Conservation (phyloP, 768 basidiomycete species). For the Termitomyces sp. region DNA sequence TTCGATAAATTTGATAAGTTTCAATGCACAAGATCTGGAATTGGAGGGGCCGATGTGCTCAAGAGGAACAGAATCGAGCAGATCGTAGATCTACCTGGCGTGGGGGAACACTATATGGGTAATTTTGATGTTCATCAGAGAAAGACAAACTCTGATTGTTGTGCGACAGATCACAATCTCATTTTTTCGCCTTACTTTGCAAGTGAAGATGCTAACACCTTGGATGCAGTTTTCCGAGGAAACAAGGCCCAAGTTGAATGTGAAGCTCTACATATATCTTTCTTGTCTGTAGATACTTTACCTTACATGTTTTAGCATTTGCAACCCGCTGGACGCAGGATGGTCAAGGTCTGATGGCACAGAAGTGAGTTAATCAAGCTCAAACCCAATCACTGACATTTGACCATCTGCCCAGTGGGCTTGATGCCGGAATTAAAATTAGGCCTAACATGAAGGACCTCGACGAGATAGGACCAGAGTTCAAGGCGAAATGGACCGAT, state of each 20-base stretch:
- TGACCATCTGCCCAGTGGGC: slow-evolving; percentile 28
- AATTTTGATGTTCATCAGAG: neutral
- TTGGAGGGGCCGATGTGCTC: slow-evolving; percentile 53
- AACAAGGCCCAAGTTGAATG: slow-evolving; percentile 34
- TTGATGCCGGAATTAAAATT: slow-evolving; percentile 55
- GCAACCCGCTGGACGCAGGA: slow-evolving; percentile 12
- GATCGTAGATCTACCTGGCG: slow-evolving; percentile 65
- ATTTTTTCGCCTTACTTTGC: slow-evolving; percentile 37
- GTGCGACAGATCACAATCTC: slow-evolving; percentile 35
- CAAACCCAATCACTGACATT: neutral
- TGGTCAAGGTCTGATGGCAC: slow-evolving; percentile 34
- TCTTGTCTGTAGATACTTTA: neutral
- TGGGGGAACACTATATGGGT: slow-evolving; percentile 70
- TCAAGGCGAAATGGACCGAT: slow-evolving; percentile 43
- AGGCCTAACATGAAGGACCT: slow-evolving; percentile 50
- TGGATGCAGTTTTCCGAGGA: slow-evolving; percentile 44
- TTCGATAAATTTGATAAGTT: neutral
- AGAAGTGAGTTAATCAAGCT: slow-evolving; percentile 37
- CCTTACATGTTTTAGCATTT: slow-evolving; percentile 8
- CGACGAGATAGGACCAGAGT: slow-evolving; percentile 44
- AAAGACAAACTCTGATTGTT: neutral
- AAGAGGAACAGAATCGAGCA: slow-evolving; percentile 41
- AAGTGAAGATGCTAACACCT: slow-evolving; percentile 40
- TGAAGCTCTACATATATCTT: slow-evolving; percentile 20
- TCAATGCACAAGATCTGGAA: slow-evolving; percentile 43